Percentiles rank a stretch among this genome's conserved stretches.
Conservation (phyloP, 2,329 filamentous ascomycete genomes). For the Fusarium haematococcum region DNA sequence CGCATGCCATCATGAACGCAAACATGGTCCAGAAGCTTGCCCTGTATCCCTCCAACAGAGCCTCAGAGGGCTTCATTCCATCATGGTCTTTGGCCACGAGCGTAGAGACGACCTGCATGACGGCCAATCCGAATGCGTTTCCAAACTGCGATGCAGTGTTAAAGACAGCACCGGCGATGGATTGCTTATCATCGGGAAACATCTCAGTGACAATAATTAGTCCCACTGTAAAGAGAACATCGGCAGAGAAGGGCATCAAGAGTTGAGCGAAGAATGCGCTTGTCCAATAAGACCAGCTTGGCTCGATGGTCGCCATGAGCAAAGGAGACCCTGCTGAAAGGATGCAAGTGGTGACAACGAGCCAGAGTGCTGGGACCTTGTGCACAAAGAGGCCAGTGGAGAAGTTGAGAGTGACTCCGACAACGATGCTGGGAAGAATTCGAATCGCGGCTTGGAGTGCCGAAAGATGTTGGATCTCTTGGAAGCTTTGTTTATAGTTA, state of each 20-base stretch:
- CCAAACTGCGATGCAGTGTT: constrained; percentile 70
- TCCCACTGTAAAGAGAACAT: constrained; percentile 68
- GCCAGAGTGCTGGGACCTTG: constrained; percentile 52
- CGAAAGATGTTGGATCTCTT: constrained; percentile 60
- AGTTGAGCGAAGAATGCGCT: constrained; percentile 58
- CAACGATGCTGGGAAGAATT: constrained; percentile 58
- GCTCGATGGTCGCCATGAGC: constrained; percentile 65
- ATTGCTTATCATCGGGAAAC: constrained; percentile 68
- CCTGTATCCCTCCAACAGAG: constrained; percentile 61
- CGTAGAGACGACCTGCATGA: constrained; percentile 59
- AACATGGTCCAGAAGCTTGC: constrained; percentile 65
- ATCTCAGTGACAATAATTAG: constrained; percentile 65
- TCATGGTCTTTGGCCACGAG: constrained; percentile 51
- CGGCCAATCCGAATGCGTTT: constrained; percentile 59
- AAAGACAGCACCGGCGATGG: constrained; percentile 71
- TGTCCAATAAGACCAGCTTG: constrained; percentile 63
- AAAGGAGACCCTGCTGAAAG: constrained; percentile 60
- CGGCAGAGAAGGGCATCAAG: constrained; percentile 55
- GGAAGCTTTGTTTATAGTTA: constrained; percentile 55
- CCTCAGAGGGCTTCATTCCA: constrained; percentile 37
- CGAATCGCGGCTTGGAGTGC: constrained; percentile 59
- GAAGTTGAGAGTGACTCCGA: constrained; percentile 57
- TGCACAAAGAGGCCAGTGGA: constrained; percentile 59
- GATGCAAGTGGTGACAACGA: constrained; percentile 54
- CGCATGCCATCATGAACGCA: constrained; percentile 57